Conservation (phyloP, 1,139 yeast genomes). For the Blastobotrys niveus region DNA sequence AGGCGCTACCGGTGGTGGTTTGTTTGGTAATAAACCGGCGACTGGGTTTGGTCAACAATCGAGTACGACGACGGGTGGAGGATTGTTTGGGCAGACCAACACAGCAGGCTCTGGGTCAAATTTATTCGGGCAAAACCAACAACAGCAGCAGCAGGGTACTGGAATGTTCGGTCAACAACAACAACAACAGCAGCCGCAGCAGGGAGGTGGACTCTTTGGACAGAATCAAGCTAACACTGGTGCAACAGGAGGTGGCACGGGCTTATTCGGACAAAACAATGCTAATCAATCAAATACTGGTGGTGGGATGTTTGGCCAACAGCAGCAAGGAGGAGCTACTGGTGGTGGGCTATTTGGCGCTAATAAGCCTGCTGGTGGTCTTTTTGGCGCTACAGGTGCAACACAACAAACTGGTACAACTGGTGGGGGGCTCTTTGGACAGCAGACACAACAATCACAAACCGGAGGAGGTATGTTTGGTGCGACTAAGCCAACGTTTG, state of each 20-base stretch:
- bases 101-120: conserved; percentile 13
- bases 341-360: conserved; percentile 17
- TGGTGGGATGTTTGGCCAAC: conserved; percentile 27
- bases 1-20: conserved; percentile 19
- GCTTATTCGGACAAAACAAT: conserved; percentile 24
- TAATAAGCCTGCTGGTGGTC: background rate
- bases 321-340: conserved; percentile 19
- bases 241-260: conserved; percentile 20
- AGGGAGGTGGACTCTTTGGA: conserved; percentile 41
- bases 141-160: conserved; percentile 14
- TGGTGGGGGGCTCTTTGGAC: conserved; percentile 10
- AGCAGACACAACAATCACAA: conserved; percentile 13
- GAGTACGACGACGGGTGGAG: conserved; percentile 20
- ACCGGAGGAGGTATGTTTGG: conserved; percentile 31
- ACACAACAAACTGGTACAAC: background rate
- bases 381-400: background rate
- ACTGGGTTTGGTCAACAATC: too few species aligned
- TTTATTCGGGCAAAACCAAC: conserved; percentile 14
- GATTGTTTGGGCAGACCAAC: conserved; percentile 26
- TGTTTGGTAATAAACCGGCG: background rate
- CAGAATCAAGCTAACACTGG: too few species aligned
- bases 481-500: conserved; percentile 17
- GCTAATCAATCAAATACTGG: conserved; percentile 15
- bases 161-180: conserved; percentile 20
- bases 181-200: conserved; percentile 17